A percentile compares a stretch with the other conserved stretches of the same genome.
Conservation (phyloP, 1,284 basidiomycete species). For the Sphagnurus paluster region DNA sequence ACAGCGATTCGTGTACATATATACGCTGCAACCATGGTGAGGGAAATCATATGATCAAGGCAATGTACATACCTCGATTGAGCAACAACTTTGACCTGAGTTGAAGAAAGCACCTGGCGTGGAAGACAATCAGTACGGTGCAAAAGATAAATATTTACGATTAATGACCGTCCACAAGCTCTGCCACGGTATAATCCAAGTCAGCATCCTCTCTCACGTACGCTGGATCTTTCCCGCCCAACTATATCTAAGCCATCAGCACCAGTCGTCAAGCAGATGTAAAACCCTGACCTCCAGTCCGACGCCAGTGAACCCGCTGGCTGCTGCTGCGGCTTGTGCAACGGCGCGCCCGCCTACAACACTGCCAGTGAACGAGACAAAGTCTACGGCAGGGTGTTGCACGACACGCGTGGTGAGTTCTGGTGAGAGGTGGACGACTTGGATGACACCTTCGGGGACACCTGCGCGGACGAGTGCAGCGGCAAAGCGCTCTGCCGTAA, state of each 20-base stretch:
- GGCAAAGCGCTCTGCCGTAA: constrained; percentile 82
- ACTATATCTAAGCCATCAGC: constrained; percentile 42
- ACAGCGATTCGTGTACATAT: constrained; percentile 87
- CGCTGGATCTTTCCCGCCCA: constrained; percentile 96
- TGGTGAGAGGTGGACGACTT: constrained; percentile 80
- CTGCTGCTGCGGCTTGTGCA: constrained; percentile 59
- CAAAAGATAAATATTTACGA: constrained; percentile 16
- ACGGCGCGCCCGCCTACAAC: constrained; percentile 69
- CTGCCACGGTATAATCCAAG: constrained; percentile 77
- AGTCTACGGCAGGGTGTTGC: constrained; percentile 69
- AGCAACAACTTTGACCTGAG: constrained; percentile 91
- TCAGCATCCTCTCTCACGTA: constrained; percentile 90
- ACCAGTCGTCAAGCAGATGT: not conserved
- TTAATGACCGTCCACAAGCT: constrained; percentile 95
- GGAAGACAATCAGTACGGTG: not conserved
- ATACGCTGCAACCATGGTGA: constrained; percentile 61
- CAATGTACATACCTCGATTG: constrained; percentile 61
- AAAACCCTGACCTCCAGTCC: constrained; percentile 62
- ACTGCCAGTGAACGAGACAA: constrained; percentile 91
- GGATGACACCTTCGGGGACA: constrained; percentile 74
- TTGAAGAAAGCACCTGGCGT: constrained; percentile 86
- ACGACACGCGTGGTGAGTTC: constrained; percentile 66
- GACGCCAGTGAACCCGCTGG: constrained; percentile 77
- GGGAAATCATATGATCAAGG: not conserved
- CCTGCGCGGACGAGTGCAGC: constrained; percentile 71